phyloP scores from a whole-genome alignment of 1,139 yeast species.

The Nakaseomyces nivariensis region DNA sequence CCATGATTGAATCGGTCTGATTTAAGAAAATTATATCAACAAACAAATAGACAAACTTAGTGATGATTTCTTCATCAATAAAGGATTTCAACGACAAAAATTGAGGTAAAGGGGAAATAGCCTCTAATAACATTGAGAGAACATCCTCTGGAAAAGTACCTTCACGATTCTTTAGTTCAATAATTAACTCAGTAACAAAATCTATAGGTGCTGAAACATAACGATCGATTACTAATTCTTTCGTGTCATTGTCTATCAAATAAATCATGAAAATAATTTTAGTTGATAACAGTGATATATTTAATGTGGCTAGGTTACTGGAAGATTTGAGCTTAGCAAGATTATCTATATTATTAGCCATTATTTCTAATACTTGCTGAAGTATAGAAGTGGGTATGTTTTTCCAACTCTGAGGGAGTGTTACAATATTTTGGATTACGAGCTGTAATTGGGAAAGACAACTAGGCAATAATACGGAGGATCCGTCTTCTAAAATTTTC shows the following conservation, averaged over 20 bases:
- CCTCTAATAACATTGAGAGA: constrained; percentile 9
- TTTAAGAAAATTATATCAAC: constrained; percentile 25
- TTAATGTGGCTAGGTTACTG: constrained; percentile 5
- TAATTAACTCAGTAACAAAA: constrained; percentile 21
- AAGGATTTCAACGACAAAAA: constrained; percentile 18
- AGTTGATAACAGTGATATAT: constrained; percentile 33
- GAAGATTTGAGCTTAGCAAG: constrained; percentile 2
- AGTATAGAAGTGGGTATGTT: constrained; percentile 10
- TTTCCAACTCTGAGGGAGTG: constrained; percentile 10
- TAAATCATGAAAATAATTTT: constrained; percentile 37
- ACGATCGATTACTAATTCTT: constrained; percentile 38
- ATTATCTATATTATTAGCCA: constrained; percentile 14
- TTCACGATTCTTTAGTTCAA: not conserved
- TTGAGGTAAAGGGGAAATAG: constrained; percentile 15
- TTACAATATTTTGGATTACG: constrained; percentile 14
- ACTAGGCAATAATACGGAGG: constrained; percentile 9
- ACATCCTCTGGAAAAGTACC: constrained; percentile 6
- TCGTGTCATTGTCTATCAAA: constrained; percentile 34
- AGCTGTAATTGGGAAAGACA: constrained; percentile 14
- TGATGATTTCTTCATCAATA: constrained; percentile 24
- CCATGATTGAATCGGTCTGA: constrained; percentile 10
- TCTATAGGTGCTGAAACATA: constrained; percentile 36
- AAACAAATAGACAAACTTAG: constrained; percentile 22
- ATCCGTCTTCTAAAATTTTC: constrained; percentile 9
- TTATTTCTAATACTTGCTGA: constrained; percentile 12